phyloP scores from a whole-genome alignment of 2,329 filamentous ascomycete genomes.

The Zymoseptoria passerinii region DNA sequence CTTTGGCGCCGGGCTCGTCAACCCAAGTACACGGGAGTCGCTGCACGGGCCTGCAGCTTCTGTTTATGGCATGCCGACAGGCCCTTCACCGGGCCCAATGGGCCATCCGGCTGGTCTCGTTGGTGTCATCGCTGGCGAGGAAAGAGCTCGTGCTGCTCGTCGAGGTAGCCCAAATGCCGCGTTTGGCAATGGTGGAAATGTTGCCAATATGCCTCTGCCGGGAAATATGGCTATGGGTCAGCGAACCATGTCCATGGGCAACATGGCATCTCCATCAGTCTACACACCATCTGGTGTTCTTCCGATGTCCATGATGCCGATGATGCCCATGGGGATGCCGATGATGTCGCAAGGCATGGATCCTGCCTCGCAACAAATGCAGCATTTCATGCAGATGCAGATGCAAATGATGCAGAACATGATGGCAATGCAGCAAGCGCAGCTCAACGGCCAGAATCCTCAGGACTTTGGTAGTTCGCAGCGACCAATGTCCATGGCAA shows the following conservation, averaged over 20 bases:
- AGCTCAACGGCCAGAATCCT: slow-evolving; percentile 18
- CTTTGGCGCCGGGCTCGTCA: slow-evolving; percentile 67
- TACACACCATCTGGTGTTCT: slow-evolving; percentile 20
- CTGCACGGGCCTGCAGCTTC: slow-evolving; percentile 41
- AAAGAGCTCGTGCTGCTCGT: slow-evolving; percentile 67
- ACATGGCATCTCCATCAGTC: slow-evolving; percentile 19
- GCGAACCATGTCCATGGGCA: slow-evolving; percentile 29
- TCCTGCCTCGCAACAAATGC: slow-evolving; percentile 26
- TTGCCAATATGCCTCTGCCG: slow-evolving; percentile 22
- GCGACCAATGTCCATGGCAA: slow-evolving; percentile 41
- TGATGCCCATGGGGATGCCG: slow-evolving; percentile 21
- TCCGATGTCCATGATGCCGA: slow-evolving; percentile 21
- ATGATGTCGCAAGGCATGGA: slow-evolving; percentile 22
- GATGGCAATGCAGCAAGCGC: slow-evolving; percentile 30
- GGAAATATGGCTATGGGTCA: slow-evolving; percentile 21
- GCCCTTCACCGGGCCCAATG: slow-evolving; percentile 11
- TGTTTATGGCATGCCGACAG: slow-evolving; percentile 24
- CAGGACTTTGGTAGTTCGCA: slow-evolving; percentile 12
- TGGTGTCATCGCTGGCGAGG: slow-evolving; percentile 79
- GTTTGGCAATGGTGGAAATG: slow-evolving; percentile 15
- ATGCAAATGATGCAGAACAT: slow-evolving; percentile 34
- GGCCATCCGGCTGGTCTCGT: slow-evolving; percentile 69
- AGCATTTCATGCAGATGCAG: slow-evolving; percentile 33
- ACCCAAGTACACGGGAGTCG: slow-evolving; percentile 64
- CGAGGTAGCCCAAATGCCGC: slow-evolving; percentile 64